These are phyloP conservation scores for Tritrichomonas musculus DNA, from an alignment of 208 protist species.

Conservation along the genomic window DNA sequence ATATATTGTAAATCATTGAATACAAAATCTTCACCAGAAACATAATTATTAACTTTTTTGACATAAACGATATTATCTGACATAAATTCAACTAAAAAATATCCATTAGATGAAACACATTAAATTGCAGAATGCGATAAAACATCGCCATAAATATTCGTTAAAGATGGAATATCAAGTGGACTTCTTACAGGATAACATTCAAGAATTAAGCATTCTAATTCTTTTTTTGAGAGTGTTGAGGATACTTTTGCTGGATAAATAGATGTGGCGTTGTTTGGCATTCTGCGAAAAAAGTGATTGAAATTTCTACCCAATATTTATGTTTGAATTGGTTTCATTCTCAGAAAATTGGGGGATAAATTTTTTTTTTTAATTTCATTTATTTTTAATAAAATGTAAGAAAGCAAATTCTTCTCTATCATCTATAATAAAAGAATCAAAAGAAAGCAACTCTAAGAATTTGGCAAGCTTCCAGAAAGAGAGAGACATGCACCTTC, in stretches of 20 bases:
- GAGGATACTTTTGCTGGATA: background rate
- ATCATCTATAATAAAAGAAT: too few relatives aligned
- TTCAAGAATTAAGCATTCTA: background rate
- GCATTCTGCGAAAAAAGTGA: too few relatives aligned
- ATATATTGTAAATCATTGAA: background rate
- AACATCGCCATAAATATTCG: background rate
- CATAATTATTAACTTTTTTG: background rate
- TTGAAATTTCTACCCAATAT: too few relatives aligned
- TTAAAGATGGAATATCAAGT: background rate
- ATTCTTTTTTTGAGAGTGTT: background rate
- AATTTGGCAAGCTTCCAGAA: too few relatives aligned
- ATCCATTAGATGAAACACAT: background rate
- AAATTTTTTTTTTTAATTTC: too few relatives aligned
- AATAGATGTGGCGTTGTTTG: too few relatives aligned
- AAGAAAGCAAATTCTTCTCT: too few relatives aligned
- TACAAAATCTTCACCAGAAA: background rate
- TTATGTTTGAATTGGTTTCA: too few relatives aligned
- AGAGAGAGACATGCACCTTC: too few relatives aligned
- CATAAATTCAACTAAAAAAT: background rate
- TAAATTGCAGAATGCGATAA: background rate
- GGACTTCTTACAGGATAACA: background rate
- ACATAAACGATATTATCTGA: background rate
- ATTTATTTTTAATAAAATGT: too few relatives aligned
- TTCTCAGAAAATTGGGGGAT: too few relatives aligned
- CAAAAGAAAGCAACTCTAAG: too few relatives aligned